Evolutionary conservation across 371 early-diverging fungal species (phyloP).

Genomic region (Lichtheimia hyalospora): DNA sequence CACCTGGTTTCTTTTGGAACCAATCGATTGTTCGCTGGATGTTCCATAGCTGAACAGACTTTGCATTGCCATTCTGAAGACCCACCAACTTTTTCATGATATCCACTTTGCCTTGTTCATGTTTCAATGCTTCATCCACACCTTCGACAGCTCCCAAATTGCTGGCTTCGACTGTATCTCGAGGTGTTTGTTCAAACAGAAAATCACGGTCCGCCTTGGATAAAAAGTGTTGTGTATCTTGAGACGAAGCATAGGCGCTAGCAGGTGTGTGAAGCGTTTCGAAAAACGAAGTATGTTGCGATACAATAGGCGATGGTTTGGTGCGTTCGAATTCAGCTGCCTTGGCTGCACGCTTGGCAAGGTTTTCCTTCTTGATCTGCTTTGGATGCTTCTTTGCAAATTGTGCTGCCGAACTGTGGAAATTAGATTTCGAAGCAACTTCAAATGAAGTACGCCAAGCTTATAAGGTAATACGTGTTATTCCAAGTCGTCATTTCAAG

Average conservation of each 20-base stretch:
- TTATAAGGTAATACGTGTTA: neutral
- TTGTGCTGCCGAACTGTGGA: conserved; percentile 38
- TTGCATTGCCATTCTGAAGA: conserved; percentile 78
- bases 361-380: conserved; percentile 53
- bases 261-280: conserved; percentile 44
- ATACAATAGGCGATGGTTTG: conserved; percentile 47
- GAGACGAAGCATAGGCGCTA: conserved; percentile 27
- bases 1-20: conserved; percentile 76
- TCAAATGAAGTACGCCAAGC: neutral
- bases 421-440: conserved; percentile 16
- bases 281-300: conserved; percentile 40
- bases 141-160: conserved; percentile 41
- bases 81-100: conserved; percentile 73
- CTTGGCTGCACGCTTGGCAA: conserved; percentile 42
- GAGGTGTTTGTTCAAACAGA: conserved; percentile 62
- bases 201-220: conserved; percentile 48
- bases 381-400: conserved; percentile 52
- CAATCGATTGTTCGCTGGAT: conserved; percentile 70
- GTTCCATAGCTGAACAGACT: conserved; percentile 78
- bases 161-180: conserved; percentile 42
- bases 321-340: conserved; percentile 43
- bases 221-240: conserved; percentile 55
- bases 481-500: neutral
- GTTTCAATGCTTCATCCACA: conserved; percentile 40
- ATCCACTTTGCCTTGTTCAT: conserved; percentile 59